phyloP scores from a whole-genome alignment of 305 asterid species.

The Stenogyne calaminthoides region DNA sequence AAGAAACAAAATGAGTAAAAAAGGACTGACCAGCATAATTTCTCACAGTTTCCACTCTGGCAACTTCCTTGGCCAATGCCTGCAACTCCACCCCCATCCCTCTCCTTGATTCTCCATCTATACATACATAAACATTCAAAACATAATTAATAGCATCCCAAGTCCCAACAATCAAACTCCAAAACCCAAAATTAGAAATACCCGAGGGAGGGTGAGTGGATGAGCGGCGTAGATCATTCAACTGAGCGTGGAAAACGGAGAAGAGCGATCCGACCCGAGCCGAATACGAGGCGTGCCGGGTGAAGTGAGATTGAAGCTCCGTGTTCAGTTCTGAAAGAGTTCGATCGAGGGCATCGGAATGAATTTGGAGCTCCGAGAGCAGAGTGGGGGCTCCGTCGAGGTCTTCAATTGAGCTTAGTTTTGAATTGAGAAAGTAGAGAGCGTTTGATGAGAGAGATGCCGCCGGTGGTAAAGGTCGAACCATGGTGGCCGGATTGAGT shows the following conservation, averaged over 20 bases:
- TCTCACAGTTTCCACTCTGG: conserved; percentile 88
- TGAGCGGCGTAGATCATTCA: conserved; percentile 55
- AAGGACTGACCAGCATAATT: conserved; percentile 70
- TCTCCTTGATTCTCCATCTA: conserved; percentile 61
- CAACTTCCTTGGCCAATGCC: conserved; percentile 93
- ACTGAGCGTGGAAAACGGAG: conserved; percentile 43
- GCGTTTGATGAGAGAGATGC: conserved; percentile 59
- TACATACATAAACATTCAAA: conserved; percentile 1
- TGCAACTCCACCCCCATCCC: conserved; percentile 83
- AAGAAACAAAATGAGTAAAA: neutral
- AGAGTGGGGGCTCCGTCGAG: conserved; percentile 62
- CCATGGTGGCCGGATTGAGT: neutral
- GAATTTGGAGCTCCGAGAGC: conserved; percentile 62
- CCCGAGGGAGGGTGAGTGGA: conserved; percentile 50
- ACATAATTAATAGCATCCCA: neutral
- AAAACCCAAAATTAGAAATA: conserved; percentile 15
- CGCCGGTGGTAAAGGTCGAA: conserved; percentile 56
- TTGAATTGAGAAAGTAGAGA: conserved; percentile 67
- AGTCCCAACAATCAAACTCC: neutral
- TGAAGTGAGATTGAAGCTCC: conserved; percentile 48
- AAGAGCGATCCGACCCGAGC: conserved; percentile 50
- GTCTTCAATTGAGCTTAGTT: conserved; percentile 52
- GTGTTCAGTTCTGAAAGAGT: conserved; percentile 53
- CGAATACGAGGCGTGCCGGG: conserved; percentile 58
- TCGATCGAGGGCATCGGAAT: conserved; percentile 62